Base-by-base conservation (phyloP, 139 green algal genomes). In the Choricystis sp. region DNA sequence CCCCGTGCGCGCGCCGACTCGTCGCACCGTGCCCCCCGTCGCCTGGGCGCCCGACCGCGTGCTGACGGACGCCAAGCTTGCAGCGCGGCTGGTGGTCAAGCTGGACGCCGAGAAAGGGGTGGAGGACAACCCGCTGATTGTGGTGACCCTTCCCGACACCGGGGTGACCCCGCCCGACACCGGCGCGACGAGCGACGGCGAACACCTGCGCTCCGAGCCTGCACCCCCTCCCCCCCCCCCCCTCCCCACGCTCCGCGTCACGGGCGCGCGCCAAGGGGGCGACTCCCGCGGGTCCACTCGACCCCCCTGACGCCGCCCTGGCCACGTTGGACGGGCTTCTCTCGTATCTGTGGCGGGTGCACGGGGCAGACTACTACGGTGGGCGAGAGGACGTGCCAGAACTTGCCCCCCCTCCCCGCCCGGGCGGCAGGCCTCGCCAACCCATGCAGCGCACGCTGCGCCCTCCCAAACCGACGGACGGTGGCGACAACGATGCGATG, bases 311-410 rank as follows among this genome's bases (percentile, higher is more conserved):
- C 9, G 40, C 40, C 40, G 40, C 40, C 40, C 59, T 80, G 56
- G 72, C 66, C 26, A 72, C 79, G 69, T 74, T 96, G 62, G 89
- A 96, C 69, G 55, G 83, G 62, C 69, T 88, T 66, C 73, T 96
- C n/a, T 72, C 75, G 3, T 96, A 94, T 76, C 77, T 96, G 24
- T 96, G 87, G 87, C 70, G 74, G 0, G 89, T 96, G 66, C 89
- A 96, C 52, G 81, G 86, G 16, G 68, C 94, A 3, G 89, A 96
- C 69, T 96, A 86, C 73, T 96, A 96, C 62, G 77, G 70, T 9
- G 84, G 81, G 24, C 56, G 56, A 20, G 68, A 79, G 31, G 67
- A 60, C 62, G 56, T 22, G 56, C 62, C 52, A 58, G 48, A 29
- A 25, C 56, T 20, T 28, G 26, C 52, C 9, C 29, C 62, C 9